phyloP scores from a whole-genome alignment of 306 rosid species.

The Castanopsis chinensis region DNA sequence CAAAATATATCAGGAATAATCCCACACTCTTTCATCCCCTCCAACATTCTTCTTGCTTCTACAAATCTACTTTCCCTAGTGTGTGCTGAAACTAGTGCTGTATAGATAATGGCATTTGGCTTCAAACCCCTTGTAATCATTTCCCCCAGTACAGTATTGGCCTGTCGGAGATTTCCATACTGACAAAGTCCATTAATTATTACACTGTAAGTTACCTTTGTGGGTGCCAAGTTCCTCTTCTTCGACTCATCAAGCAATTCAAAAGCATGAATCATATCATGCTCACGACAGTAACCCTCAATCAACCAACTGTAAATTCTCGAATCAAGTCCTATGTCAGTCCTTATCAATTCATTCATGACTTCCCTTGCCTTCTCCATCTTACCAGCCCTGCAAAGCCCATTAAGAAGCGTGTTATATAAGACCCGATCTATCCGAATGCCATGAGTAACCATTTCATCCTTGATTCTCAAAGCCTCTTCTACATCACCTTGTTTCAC shows the following conservation, averaged over 20 bases:
- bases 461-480: constrained; percentile 23
- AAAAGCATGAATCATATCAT: constrained; percentile 10
- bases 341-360: constrained; percentile 6
- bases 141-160: constrained; percentile 14
- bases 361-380: constrained; percentile 21
- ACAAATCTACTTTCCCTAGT: constrained; percentile 16
- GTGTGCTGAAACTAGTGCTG: constrained; percentile 16
- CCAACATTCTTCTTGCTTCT: constrained; percentile 16
- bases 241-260: constrained; percentile 21
- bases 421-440: neutral
- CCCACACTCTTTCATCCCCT: constrained; percentile 15
- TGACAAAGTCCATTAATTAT: constrained; percentile 21
- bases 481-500: constrained; percentile 22
- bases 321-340: neutral
- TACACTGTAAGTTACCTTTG: constrained; percentile 11
- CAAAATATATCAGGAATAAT: constrained; percentile 4
- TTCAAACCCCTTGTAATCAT: constrained; percentile 14
- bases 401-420: constrained; percentile 22
- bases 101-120: constrained; percentile 19
- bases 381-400: constrained; percentile 16
- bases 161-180: constrained; percentile 11
- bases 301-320: constrained; percentile 11
- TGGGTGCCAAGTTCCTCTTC: neutral
- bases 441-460: constrained; percentile 14
- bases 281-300: constrained; percentile 20